Evolutionary conservation across 2,329 filamentous ascomycete genomes (phyloP), one percentile per base, ranked within the genome.

Genomic region (Coniochaeta prunicola): DNA sequence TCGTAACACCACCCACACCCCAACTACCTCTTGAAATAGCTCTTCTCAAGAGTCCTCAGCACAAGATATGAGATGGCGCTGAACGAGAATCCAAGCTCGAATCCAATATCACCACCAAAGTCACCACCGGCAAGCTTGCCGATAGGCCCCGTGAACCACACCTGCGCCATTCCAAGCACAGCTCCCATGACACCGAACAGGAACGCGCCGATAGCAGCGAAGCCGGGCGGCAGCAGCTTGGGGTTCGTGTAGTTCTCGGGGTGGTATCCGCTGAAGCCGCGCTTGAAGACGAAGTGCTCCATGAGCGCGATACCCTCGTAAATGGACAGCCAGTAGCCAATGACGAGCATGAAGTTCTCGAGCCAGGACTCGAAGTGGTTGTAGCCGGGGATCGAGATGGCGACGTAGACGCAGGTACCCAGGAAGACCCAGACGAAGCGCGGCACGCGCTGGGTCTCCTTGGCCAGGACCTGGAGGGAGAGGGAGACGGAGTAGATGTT

Each of bases 321-420:
- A 65, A 91, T 89, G 54, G 87, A 84, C 1, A 91, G 78, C 87
- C 88, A 91, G 75, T 91, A 91, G 88, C 74, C 74, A 0, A 70
- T 63, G 12, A 77, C 69, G 40, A 77, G 70, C 53, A 74, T 65
- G 28, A 77, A 62, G 59, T 75, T 77, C 64, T 76, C 71, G 12
- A 71, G 71, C 59, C 74, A 67, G 0, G 67, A 56, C 31, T 70
- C 66, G 60, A 70, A 61, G 34, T 65, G 63, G 42, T 69, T 66
- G 53, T 74, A 73, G 55, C 70, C 74, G 56, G 69, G 59, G 42
- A 67, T 61, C 7, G 58, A 33, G 34, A 65, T 60, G 17, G 61
- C 63, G 2, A 63, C 40, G 38, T 61, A 63, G 26, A 53, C 57
- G 4, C 53, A 53, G 9, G 63, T 63, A n/a, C 55, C 62, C 0